phyloP scores from a whole-genome alignment of 768 basidiomycete genomes.

The Termitomyces sp. region DNA sequence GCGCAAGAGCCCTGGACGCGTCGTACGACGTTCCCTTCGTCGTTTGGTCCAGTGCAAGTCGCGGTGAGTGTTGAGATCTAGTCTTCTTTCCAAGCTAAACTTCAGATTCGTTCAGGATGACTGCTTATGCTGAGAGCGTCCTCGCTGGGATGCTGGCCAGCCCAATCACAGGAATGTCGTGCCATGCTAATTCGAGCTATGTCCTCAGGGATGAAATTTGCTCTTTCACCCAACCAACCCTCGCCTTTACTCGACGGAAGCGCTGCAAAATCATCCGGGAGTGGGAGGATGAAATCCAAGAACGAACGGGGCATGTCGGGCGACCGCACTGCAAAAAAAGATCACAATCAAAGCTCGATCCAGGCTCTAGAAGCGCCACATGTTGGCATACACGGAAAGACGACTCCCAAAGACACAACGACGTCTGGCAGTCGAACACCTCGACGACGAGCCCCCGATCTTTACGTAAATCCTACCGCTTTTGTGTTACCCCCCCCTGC shows the following conservation, averaged over 20 bases:
- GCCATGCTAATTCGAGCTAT: conserved; percentile 14
- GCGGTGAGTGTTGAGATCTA: conserved; percentile 35
- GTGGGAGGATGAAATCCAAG: background rate
- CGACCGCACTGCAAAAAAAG: background rate
- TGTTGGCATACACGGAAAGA: background rate
- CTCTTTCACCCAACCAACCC: background rate
- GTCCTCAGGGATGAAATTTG: conserved; percentile 7
- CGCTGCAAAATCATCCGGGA: conserved; percentile 4
- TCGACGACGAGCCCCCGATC: too few species aligned
- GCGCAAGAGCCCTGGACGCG: conserved; percentile 25
- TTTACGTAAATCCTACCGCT: background rate
- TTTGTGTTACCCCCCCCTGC: conserved; percentile 7
- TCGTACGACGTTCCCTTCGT: conserved; percentile 30
- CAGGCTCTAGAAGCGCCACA: background rate
- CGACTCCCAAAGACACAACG: background rate
- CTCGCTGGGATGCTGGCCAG: conserved; percentile 55
- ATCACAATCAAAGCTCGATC: background rate
- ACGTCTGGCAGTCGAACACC: background rate
- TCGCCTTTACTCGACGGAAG: background rate
- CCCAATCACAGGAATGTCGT: conserved; percentile 24
- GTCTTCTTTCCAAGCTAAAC: conserved; percentile 1
- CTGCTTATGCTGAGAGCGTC: conserved; percentile 85
- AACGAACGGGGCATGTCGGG: background rate
- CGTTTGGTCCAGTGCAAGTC: conserved; percentile 36
- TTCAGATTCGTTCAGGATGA: conserved; percentile 54